Percentiles rank a stretch among this genome's conserved stretches.
Evolutionary conservation across 2,329 filamentous ascomycete species (phyloP).

Genomic region (Exophiala xenobiotica): DNA sequence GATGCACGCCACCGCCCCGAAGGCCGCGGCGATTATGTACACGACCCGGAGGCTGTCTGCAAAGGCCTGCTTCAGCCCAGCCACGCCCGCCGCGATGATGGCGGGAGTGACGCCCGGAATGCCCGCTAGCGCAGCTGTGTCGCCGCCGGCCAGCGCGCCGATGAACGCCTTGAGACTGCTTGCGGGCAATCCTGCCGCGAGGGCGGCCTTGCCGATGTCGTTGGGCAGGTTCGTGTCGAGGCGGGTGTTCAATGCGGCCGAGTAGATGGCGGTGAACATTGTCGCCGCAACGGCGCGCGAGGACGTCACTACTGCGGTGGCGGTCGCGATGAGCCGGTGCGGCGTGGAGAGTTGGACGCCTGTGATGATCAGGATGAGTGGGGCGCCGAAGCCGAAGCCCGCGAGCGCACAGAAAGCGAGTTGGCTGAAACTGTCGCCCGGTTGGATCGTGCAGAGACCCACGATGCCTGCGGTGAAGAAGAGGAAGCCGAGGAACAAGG

Average conservation of each 20-base stretch:
- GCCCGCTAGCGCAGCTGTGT: conserved; percentile 10
- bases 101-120: conserved; percentile 21
- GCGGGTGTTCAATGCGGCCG: conserved; percentile 16
- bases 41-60: conserved; percentile 25
- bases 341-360: conserved; percentile 27
- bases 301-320: conserved; percentile 26
- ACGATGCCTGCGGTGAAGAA: conserved; percentile 26
- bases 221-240: conserved; percentile 20
- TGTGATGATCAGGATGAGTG: conserved; percentile 26
- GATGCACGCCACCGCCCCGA: conserved; percentile 23
- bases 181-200: conserved; percentile 18
- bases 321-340: conserved; percentile 25
- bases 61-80: conserved; percentile 21
- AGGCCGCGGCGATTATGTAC: conserved; percentile 24
- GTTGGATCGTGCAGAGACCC: conserved; percentile 20
- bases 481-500: conserved; percentile 22
- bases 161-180: conserved; percentile 19
- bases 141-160: conserved; percentile 16
- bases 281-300: conserved; percentile 24
- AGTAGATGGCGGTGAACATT: conserved; percentile 26
- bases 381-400: conserved; percentile 23
- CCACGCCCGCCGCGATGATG: conserved; percentile 11
- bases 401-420: conserved; percentile 16
- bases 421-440: conserved; percentile 8
- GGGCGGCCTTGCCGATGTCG: conserved; percentile 14